These are phyloP conservation scores for Calonectria pauciramosa DNA, from an alignment of 2,329 filamentous ascomycete genomes.

Conservation along the genomic window DNA sequence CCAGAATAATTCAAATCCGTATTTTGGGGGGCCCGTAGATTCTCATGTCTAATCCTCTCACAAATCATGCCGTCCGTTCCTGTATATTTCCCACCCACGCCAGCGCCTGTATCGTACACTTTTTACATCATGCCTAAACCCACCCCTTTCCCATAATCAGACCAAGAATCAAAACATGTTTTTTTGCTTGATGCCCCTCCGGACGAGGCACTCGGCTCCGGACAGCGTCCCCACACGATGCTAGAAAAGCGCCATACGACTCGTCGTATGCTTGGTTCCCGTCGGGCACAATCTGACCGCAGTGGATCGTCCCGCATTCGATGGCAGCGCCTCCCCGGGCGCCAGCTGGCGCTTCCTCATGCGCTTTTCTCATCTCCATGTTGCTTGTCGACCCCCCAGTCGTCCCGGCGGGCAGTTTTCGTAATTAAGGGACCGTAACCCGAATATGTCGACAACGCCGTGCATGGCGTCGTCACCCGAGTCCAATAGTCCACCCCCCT, in stretches of 20 bases:
- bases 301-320: slow-evolving; percentile 16
- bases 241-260: background rate
- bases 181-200: background rate
- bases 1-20: slow-evolving; percentile 20
- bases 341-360: slow-evolving; percentile 18
- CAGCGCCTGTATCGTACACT: background rate
- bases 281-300: slow-evolving; percentile 18
- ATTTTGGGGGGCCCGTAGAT: background rate
- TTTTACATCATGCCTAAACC: background rate
- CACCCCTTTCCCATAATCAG: slow-evolving; percentile 8
- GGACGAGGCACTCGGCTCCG: slow-evolving; percentile 7
- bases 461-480: slow-evolving; percentile 13
- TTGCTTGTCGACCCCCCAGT: slow-evolving; percentile 14
- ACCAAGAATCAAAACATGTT: background rate
- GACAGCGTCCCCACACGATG: background rate
- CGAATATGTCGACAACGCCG: slow-evolving; percentile 11
- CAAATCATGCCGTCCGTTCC: background rate
- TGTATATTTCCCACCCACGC: slow-evolving; percentile 3
- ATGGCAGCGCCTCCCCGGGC: slow-evolving; percentile 15
- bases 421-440: slow-evolving; percentile 11
- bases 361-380: background rate
- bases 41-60: slow-evolving; percentile 4
- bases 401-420: background rate
- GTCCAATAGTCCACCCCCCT: slow-evolving; percentile 13
- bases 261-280: slow-evolving; percentile 17